Conservation (phyloP, 345 rosid species). For the Corchorus capsularis region DNA sequence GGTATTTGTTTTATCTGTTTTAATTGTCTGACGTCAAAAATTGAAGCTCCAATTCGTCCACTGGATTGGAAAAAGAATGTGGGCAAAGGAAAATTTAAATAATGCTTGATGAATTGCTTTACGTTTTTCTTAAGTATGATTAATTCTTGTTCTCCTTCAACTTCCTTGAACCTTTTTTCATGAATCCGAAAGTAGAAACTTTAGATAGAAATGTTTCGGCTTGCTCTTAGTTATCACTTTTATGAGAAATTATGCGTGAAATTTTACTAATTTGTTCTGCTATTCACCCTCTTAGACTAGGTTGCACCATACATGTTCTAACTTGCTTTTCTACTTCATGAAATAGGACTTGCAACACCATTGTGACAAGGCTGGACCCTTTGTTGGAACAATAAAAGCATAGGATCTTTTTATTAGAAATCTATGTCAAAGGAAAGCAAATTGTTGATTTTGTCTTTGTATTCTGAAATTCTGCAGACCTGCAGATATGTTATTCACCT, state of each 20-base stretch:
- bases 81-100: neutral
- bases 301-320: conserved; percentile 21
- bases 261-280: neutral
- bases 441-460: conserved; percentile 20
- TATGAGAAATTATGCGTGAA: neutral
- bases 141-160: neutral
- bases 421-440: conserved; percentile 31
- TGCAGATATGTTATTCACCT: neutral
- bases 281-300: neutral
- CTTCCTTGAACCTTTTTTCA: neutral
- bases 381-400: conserved; percentile 32
- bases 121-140: neutral
- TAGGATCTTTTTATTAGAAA: conserved; percentile 24
- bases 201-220: neutral
- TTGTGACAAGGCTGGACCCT: conserved; percentile 72
- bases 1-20: conserved; percentile 37
- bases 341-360: conserved; percentile 83
- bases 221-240: neutral
- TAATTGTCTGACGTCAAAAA: neutral
- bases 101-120: neutral
- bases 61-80: neutral
- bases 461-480: conserved; percentile 15
- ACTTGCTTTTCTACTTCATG: conserved; percentile 42
- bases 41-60: neutral
- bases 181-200: neutral